Conservation (phyloP, 345 rosid species). For the Moringa oleifera region DNA sequence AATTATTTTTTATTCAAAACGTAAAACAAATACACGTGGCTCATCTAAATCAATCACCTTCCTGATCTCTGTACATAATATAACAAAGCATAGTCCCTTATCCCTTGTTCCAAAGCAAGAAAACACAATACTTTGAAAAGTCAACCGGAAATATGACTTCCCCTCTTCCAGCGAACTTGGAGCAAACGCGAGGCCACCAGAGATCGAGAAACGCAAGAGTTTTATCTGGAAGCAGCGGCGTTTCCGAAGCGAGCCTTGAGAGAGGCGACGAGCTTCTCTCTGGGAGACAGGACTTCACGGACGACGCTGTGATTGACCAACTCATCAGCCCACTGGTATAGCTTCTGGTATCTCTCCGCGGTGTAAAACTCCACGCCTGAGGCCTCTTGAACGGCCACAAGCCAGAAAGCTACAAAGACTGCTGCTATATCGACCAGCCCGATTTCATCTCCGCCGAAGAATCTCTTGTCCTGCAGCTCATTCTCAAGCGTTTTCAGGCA, state of each 20-base stretch:
- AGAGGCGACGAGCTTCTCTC: background rate
- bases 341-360: constrained; percentile 13
- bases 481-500: background rate
- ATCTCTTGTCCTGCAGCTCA: background rate
- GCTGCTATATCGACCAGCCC: background rate
- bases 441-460: background rate
- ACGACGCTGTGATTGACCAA: background rate
- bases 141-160: no score
- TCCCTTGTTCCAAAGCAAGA: no score
- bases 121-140: no score
- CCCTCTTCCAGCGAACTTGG: no score
- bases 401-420: constrained; percentile 23
- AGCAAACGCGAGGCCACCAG: no score
- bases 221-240: no score
- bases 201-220: no score
- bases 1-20: no score
- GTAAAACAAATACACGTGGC: no score
- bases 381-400: constrained; percentile 31
- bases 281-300: constrained; percentile 4
- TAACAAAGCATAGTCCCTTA: no score
- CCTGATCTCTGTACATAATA: no score
- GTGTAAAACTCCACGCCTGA: constrained; percentile 24
- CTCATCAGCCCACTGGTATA: constrained; percentile 16
- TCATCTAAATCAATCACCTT: no score
- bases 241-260: constrained; percentile 1